Evolutionary conservation across 1,284 basidiomycete species (phyloP).

Genomic region (Athelia sp.): DNA sequence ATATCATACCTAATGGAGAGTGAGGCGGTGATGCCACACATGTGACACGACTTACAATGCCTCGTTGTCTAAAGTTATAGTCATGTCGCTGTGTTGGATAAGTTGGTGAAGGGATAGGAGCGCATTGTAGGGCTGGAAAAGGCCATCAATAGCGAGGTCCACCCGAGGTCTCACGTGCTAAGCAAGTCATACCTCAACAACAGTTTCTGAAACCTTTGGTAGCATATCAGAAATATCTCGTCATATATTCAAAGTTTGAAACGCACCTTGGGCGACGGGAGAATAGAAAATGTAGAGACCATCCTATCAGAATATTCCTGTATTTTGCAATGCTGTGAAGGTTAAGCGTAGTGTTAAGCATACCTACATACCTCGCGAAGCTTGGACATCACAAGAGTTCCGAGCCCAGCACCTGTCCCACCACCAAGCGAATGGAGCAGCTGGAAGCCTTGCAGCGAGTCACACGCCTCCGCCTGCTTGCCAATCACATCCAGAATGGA

Average conservation of each 20-base stretch:
- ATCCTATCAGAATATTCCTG: conserved; percentile 91
- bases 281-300: conserved; percentile 88
- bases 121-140: conserved; percentile 80
- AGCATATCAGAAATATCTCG: background rate
- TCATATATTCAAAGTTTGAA: background rate
- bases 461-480: conserved; percentile 75
- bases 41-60: conserved; percentile 57
- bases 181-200: conserved; percentile 66
- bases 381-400: conserved; percentile 79
- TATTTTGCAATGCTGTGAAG: conserved; percentile 5
- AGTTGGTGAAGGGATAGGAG: conserved; percentile 89
- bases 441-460: conserved; percentile 93
- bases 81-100: conserved; percentile 87
- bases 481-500: conserved; percentile 74
- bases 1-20: conserved; percentile 67
- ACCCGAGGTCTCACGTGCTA: background rate
- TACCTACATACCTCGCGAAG: conserved; percentile 60
- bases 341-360: conserved; percentile 14
- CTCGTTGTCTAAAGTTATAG: conserved; percentile 92
- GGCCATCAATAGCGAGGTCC: conserved; percentile 3
- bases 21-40: conserved; percentile 1
- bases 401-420: conserved; percentile 87
- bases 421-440: conserved; percentile 91
- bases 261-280: conserved; percentile 83
- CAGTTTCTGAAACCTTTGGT: conserved; percentile 90